phyloP scores from a whole-genome alignment of 192 early-diverging fungal genomes.

The Helicostylum pulchrum region DNA sequence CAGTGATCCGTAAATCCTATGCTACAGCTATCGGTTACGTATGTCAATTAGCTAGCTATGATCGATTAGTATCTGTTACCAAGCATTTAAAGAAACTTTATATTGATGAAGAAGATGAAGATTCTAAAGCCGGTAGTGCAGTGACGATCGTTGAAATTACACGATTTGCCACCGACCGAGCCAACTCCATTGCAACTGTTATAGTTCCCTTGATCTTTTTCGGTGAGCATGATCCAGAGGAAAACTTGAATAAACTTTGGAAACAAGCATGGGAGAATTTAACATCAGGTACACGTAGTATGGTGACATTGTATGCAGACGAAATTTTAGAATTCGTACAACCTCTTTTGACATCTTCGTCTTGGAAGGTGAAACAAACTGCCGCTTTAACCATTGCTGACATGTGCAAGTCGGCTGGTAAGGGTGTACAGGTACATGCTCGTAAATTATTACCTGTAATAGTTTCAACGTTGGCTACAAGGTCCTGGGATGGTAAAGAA shows the following conservation, averaged over 20 bases:
- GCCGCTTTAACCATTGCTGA: constrained; percentile 64
- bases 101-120: constrained; percentile 73
- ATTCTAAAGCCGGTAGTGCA: constrained; percentile 64
- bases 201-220: constrained; percentile 72
- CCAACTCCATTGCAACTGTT: constrained; percentile 49
- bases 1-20: constrained; percentile 80
- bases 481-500: constrained; percentile 86
- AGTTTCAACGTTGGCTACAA: constrained; percentile 55
- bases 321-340: constrained; percentile 61
- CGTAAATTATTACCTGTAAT: constrained; percentile 57
- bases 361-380: constrained; percentile 78
- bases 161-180: constrained; percentile 57
- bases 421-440: constrained; percentile 44
- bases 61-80: constrained; percentile 60
- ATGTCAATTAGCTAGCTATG: constrained; percentile 53
- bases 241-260: constrained; percentile 61
- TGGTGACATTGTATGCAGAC: constrained; percentile 58
- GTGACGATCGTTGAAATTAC: constrained; percentile 67
- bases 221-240: constrained; percentile 61
- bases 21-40: constrained; percentile 84
- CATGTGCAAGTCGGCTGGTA: constrained; percentile 51
- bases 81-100: constrained; percentile 73
- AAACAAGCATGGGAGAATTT: constrained; percentile 73
- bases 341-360: constrained; percentile 55
- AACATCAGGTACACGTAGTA: constrained; percentile 59